Conservation (phyloP, 768 basidiomycete genomes). For the Auriscalpium microsporum region DNA sequence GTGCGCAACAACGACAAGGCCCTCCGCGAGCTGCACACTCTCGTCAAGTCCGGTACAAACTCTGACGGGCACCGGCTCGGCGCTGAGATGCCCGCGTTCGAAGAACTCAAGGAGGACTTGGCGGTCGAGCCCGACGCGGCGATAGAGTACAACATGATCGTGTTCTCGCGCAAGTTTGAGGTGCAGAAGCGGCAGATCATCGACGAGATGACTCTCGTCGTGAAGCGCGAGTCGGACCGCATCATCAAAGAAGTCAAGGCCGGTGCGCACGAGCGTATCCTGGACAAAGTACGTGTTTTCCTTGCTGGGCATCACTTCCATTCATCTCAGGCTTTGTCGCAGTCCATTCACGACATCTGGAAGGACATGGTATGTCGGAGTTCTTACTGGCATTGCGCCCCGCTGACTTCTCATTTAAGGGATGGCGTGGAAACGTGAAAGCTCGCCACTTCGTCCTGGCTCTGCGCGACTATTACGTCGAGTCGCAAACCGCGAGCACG, state of each 20-base stretch:
- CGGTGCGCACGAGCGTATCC: constrained; percentile 18
- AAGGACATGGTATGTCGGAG: constrained; percentile 15
- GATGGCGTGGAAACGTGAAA: constrained; percentile 5
- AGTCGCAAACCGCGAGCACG: constrained; percentile 7
- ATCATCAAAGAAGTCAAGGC: constrained; percentile 8
- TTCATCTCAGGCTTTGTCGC: not conserved
- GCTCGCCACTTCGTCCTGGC: constrained; percentile 8
- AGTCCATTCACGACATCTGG: constrained; percentile 10
- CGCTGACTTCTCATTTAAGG: not conserved
- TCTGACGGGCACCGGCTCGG: not conserved
- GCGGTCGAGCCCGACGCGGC: constrained; percentile 12
- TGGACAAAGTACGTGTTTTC: constrained; percentile 12
- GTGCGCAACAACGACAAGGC: constrained; percentile 13
- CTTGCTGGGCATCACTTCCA: not conserved
- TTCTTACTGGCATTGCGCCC: not conserved
- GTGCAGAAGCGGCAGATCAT: not conserved
- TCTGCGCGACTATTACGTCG: constrained; percentile 22
- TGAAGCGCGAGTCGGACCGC: constrained; percentile 7
- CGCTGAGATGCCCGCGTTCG: constrained; percentile 12
- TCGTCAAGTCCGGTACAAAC: constrained; percentile 2
- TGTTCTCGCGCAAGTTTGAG: constrained; percentile 14
- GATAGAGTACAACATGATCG: constrained; percentile 8
- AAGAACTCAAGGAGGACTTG: constrained; percentile 15
- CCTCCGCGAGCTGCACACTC: constrained; percentile 10
- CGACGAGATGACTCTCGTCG: constrained; percentile 5